Conservation (phyloP, 176 grass and related monocot genomes). For the Aegilops tauschii region DNA sequence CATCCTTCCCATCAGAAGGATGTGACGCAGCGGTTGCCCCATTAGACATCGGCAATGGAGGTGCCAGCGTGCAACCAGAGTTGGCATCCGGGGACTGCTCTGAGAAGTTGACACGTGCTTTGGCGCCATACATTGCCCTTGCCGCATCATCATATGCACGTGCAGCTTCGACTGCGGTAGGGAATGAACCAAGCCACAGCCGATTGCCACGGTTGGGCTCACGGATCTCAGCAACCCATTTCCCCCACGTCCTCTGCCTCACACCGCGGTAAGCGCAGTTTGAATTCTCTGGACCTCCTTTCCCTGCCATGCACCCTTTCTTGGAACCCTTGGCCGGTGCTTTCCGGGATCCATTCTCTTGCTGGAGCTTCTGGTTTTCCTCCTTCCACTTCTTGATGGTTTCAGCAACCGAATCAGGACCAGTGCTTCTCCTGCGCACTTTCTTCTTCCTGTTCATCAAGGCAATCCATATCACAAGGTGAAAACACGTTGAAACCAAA, state of each 20-base stretch:
- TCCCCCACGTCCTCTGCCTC: constrained; percentile 91
- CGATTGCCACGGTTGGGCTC: constrained; percentile 79
- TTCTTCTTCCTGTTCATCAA: constrained; percentile 70
- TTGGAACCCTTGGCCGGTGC: constrained; percentile 90
- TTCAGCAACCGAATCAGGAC: constrained; percentile 61
- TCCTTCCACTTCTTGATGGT: constrained; percentile 83
- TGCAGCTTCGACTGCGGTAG: constrained; percentile 60
- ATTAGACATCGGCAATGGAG: constrained; percentile 18
- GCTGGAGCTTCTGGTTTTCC: constrained; percentile 49
- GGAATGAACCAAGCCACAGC: constrained; percentile 90
- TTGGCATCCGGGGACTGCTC: constrained; percentile 20
- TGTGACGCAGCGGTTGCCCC: neutral
- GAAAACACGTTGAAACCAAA: neutral
- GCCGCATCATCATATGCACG: constrained; percentile 83
- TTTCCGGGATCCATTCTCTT: constrained; percentile 36
- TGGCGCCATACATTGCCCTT: constrained; percentile 73
- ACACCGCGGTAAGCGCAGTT: constrained; percentile 69
- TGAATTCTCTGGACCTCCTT: constrained; percentile 82
- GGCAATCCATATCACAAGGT: constrained; percentile 6
- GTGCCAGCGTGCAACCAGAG: constrained; percentile 35
- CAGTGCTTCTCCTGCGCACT: constrained; percentile 54
- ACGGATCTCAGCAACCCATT: constrained; percentile 97
- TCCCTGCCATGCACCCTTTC: constrained; percentile 94
- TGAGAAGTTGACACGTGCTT: constrained; percentile 67
- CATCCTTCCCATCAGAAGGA: constrained; percentile 14